Conservation (phyloP, 495 filamentous ascomycete species). For the Staphylotrichum tortipilum region DNA sequence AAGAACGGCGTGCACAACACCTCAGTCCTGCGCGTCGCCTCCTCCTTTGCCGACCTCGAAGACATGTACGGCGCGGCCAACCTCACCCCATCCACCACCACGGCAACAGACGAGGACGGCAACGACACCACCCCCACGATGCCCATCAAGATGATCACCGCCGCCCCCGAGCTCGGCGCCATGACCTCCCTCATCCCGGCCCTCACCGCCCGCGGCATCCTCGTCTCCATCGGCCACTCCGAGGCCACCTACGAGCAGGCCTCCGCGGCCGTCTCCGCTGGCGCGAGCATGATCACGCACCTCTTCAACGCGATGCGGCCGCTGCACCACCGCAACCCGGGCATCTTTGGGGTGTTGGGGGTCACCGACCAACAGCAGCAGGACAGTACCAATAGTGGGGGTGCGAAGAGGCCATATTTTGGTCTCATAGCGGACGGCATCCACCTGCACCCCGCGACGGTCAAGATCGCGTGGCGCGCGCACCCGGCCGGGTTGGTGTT, state of each 20-base stretch:
- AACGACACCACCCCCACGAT: not conserved
- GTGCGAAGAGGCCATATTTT: constrained; percentile 44
- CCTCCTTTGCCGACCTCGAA: constrained; percentile 49
- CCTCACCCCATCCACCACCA: constrained; percentile 33
- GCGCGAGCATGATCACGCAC: constrained; percentile 79
- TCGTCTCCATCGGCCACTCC: constrained; percentile 72
- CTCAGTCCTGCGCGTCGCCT: constrained; percentile 50
- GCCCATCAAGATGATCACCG: constrained; percentile 66
- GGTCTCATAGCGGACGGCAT: constrained; percentile 61
- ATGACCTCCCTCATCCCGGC: constrained; percentile 54
- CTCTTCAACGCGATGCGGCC: constrained; percentile 87
- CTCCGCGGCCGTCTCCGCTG: constrained; percentile 52
- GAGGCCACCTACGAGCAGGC: constrained; percentile 73
- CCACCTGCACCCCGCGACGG: constrained; percentile 55
- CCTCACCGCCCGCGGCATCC: constrained; percentile 51
- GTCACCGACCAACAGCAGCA: constrained; percentile 24
- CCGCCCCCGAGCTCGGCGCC: constrained; percentile 64
- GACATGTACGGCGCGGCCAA: constrained; percentile 62
- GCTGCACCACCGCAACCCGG: constrained; percentile 76
- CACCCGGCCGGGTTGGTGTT: constrained; percentile 57
- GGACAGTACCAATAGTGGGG: constrained; percentile 14
- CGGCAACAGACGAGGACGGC: not conserved
- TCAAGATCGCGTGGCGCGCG: constrained; percentile 54
- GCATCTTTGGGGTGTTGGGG: constrained; percentile 69
- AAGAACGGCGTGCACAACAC: constrained; percentile 68